These are phyloP conservation scores for Podospora pseudopauciseta DNA, from an alignment of 495 filamentous ascomycete genomes.

Conservation along the genomic window DNA sequence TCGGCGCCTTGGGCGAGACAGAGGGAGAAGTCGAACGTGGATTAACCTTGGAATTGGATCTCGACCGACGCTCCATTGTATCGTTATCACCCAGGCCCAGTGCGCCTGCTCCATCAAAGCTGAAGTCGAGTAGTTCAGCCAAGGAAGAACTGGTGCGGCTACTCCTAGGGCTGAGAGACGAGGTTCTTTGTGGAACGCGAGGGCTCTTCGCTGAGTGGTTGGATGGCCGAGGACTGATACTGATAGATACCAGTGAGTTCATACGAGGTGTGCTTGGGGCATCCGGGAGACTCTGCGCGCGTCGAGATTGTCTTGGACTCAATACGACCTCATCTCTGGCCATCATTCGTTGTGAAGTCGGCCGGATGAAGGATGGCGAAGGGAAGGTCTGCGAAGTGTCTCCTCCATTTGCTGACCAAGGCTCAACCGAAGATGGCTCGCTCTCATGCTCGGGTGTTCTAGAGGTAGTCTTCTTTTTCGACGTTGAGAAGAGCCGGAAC, in stretches of 20 bases:
- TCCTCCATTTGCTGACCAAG: constrained; percentile 5
- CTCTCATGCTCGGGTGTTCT: constrained; percentile 2
- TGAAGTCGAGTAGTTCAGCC: constrained; percentile 25
- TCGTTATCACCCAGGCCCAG: constrained; percentile 3
- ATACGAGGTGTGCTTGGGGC: constrained; percentile 21
- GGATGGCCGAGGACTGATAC: constrained; percentile 13
- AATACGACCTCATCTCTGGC: constrained; percentile 39
- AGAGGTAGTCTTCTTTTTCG: constrained; percentile 18
- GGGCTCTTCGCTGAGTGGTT: constrained; percentile 8
- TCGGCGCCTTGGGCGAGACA: constrained; percentile 23
- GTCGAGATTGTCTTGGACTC: constrained; percentile 23
- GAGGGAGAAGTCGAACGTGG: constrained; percentile 17
- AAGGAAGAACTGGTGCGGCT: constrained; percentile 8
- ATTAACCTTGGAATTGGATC: constrained; percentile 17
- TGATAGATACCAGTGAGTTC: background rate
- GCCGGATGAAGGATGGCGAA: constrained; percentile 45
- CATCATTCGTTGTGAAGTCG: constrained; percentile 45
- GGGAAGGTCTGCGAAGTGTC: constrained; percentile 33
- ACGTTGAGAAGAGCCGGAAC: constrained; percentile 28
- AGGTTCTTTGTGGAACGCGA: background rate
- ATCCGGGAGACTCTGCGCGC: constrained; percentile 41
- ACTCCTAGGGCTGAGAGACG: background rate
- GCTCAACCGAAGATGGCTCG: constrained; percentile 2
- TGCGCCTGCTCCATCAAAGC: constrained; percentile 15
- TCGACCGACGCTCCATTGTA: constrained; percentile 13